Evolutionary conservation across 805 yeast genomes (phyloP).

Genomic region (Metschnikowia cubensis): DNA sequence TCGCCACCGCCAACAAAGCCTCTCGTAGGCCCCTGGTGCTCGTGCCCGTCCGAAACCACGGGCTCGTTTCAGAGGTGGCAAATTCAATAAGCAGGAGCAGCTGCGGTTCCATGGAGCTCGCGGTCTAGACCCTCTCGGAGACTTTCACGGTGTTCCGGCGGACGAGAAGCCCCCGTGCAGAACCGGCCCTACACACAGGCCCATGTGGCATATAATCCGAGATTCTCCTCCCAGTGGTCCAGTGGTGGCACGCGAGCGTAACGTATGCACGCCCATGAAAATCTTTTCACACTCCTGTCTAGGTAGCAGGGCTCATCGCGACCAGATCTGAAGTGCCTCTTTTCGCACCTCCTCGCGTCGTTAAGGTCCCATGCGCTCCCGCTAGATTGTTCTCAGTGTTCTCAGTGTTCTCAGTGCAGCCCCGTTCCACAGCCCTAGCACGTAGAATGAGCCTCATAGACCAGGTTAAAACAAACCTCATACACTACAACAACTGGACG

Average conservation of each 20-base stretch:
- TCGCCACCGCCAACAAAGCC: background rate
- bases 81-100: background rate
- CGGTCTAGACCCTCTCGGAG: constrained; percentile 1
- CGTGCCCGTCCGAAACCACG: background rate
- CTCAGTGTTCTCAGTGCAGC: background rate
- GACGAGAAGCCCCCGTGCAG: background rate
- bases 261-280: background rate
- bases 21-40: too few species aligned
- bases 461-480: constrained; percentile 40
- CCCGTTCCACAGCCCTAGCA: background rate
- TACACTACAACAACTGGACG: constrained; percentile 45
- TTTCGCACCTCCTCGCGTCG: constrained; percentile 1
- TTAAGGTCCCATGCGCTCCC: background rate
- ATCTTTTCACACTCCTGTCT: constrained; percentile 3
- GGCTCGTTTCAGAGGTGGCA: background rate
- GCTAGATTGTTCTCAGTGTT: background rate
- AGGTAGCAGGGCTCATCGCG: background rate
- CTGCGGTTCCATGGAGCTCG: background rate
- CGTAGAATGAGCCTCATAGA: constrained; percentile 20
- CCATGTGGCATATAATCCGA: background rate
- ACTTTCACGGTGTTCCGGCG: background rate
- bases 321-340: background rate
- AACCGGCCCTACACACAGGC: background rate
- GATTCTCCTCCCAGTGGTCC: background rate
- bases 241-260: background rate